phyloP scores from a whole-genome alignment of 768 basidiomycete species.

The Ramaria sp. region DNA sequence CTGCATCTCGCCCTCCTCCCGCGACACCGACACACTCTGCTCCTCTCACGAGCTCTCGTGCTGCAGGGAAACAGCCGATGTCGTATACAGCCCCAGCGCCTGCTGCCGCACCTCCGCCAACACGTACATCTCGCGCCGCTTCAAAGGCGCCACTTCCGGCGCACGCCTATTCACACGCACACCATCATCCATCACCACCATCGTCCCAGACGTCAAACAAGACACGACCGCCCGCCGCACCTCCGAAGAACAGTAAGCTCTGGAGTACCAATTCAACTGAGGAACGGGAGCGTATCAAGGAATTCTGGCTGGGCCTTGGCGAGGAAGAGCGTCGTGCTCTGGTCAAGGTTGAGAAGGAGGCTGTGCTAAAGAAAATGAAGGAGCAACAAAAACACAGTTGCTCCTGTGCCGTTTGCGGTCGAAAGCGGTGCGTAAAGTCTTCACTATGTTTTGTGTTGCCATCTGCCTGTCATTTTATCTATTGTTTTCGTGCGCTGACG shows the following conservation, averaged over 20 bases:
- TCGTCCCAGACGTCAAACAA: conserved; percentile 30
- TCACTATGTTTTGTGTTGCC: not conserved
- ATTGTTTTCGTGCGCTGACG: not conserved
- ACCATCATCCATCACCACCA: conserved; percentile 46
- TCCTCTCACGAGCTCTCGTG: conserved; percentile 66
- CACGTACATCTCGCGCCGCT: conserved; percentile 23
- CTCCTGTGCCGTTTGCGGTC: conserved; percentile 89
- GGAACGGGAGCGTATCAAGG: conserved; percentile 94
- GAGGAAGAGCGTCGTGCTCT: conserved; percentile 86
- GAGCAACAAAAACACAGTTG: conserved; percentile 97
- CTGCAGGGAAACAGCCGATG: conserved; percentile 92
- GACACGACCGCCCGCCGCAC: conserved; percentile 26
- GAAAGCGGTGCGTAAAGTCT: conserved; percentile 75
- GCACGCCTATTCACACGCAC: conserved; percentile 38
- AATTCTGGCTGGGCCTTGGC: conserved; percentile 92
- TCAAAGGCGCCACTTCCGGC: conserved; percentile 48
- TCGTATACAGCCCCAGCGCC: conserved; percentile 41
- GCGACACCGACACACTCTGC: conserved; percentile 22
- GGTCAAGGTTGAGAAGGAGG: conserved; percentile 97
- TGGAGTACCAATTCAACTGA: conserved; percentile 90
- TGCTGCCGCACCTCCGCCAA: conserved; percentile 22
- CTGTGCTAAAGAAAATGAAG: conserved; percentile 97
- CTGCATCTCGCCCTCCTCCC: conserved; percentile 30
- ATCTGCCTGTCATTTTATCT: not conserved
- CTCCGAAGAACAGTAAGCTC: conserved; percentile 61